Base-by-base conservation (phyloP, 352 stramenopile species). In the Pythium utonaiense region DNA sequence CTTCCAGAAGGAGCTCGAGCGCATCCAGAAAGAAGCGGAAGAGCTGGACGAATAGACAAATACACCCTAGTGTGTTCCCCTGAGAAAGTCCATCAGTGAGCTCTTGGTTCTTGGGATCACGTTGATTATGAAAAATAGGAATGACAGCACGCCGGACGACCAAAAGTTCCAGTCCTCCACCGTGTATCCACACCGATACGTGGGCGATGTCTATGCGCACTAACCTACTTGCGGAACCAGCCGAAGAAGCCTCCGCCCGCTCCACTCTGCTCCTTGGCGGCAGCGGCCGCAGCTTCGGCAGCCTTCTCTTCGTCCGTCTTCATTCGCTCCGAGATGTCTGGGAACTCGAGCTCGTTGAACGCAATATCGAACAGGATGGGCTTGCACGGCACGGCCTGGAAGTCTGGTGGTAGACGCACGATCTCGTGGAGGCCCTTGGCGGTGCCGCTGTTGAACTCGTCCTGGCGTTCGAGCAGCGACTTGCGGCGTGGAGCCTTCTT, bases 351-450 rank as follows among this genome's bases (percentile, higher is more conserved):
- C 69, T 91, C 84, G 53, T 88, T 89, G 58, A 91, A 89, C 38
- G 84, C 82, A 53, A 91, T 73, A 60, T 94, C 84, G 47, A 94
- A 92, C 9, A 94, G 71, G 58, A 94, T 70, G 14, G 84, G 84
- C 70, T 94, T 94, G 74, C 70, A 83, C 25, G 82, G 74, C 10
- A 91, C 63, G 13, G 84, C 67, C 51, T 71, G 71, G 54, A 92
- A 88, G 52, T 78, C 69, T 3, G 84, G 84, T 17, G 79, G 80
- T 27, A 91, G 66, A 53, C 74, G 74, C 42, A 94, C 65, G 28
- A 94, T 65, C 56, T 91, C 81, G 62, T 78, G 77, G 21, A 77
- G 53, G n/a, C 71, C 69, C 50, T 80, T 80, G 21, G 75, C 64
- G 25, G 64, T 77, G 66, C 67, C 82, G 50, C 62, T 74, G 40